Base-by-base conservation (phyloP, 2,329 filamentous ascomycete species). In the Cladophialophora carrionii region DNA sequence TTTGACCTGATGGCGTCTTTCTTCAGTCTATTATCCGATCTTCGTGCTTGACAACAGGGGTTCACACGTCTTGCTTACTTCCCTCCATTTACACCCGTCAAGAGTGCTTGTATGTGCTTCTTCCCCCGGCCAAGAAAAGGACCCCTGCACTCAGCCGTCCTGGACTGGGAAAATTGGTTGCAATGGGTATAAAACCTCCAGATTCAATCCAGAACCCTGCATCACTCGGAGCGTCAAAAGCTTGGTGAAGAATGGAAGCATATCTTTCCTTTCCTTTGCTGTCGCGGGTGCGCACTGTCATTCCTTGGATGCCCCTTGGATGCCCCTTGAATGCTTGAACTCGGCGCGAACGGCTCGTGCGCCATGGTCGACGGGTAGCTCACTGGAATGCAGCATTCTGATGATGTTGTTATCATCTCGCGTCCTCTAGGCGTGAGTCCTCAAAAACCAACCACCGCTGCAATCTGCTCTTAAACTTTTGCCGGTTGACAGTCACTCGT, bases 311-410 rank as follows among this genome's bases (percentile, higher is more conserved):
- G 46, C 37, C 55, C 65, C 65, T 57, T 37, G 20, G 31, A 20
- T 17, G 46, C 37, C 55, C 64, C 64, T 60, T 49, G 54, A 49
- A 51, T 62, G 49, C 59, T 51, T 17, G 26, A n/a, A 34, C 37
- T n/a, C 32, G 37, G 17, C 34, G n/a, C 9, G 8, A 22, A 22
- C 31, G 22, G 67, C 58, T 64, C 57, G 64, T 69, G 67, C 64
- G 22, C 12, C 22, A 34, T n/a, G 41, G 62, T 61, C 56, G 61
- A 65, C 49, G 56, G 67, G 43, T 29, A 37, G 46, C 31, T 22
- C 43, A 31, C n/a, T 68, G 69, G 69, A 71, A 71, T 70, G 68
- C 64, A 63, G 57, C 69, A 71, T 71, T 70, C 67, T 68, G 51
- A 54, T 29, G 55, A 41, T 56, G 43, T 64, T 70, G 62, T 69